Evolutionary conservation across 352 stramenopile genomes (phyloP), one percentile per base, ranked within the genome.

Genomic region (Saprolegnia diclina): DNA sequence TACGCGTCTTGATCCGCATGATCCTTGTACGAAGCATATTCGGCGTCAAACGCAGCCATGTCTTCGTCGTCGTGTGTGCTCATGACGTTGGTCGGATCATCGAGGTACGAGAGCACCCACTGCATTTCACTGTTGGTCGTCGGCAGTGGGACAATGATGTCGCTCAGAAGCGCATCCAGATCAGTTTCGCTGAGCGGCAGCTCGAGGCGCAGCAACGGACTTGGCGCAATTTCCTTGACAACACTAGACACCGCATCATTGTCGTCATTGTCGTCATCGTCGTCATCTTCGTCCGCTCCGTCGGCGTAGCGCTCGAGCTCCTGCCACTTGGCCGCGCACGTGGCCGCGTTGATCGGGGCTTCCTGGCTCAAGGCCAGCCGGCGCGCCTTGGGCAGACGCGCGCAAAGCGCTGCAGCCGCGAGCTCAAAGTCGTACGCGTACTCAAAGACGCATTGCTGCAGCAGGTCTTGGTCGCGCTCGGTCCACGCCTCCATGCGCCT

Each of bases 361-460:
- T 29, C 21, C 10, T 32, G 37, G 29, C 57, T 22, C 22, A 66
- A 9, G 7, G n/a, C 13, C 4, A 66, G 40, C 57, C 38, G 48
- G 40, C 57, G 57, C 9, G 48, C 37, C 42, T 66, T 66, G 10
- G 57, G 57, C 37, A 66, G 19, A 16, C 57, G 57, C 40, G 22
- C 11, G 22, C n/a, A 10, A 16, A 71, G 79, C 26, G 80, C 48
- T 32, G 55, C 52, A 42, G 79, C 73, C 5, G 82, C 75, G 1
- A 61, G 67, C 5, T 72, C 73, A 42, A 92, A 92, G 73, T 92
- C 80, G 70, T 92, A 92, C 64, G 81, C 74, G 42, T 77, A 76
- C 64, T 86, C 81, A 71, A 91, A 91, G 32, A 89, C 82, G 71
- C 85, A 89, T 68, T 91, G 80, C 59, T 89, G 90, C 50, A 92